Evolutionary conservation across 2,329 filamentous ascomycete genomes (phyloP).

Genomic region (Metarhizium robertsii): DNA sequence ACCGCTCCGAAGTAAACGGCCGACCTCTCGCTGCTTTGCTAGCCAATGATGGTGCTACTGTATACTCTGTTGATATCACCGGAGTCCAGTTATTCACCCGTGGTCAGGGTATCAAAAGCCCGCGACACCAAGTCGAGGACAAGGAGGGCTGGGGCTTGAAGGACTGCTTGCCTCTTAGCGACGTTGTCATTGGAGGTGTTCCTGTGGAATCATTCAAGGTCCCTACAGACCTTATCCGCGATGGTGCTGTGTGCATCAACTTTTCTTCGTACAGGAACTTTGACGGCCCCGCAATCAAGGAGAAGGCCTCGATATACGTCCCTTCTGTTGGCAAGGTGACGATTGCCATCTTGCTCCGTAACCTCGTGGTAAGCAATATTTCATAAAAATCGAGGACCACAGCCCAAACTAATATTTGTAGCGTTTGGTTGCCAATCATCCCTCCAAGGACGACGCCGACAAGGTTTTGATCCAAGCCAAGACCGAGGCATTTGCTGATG

Average conservation of each 20-base stretch:
- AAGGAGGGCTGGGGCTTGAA: slow-evolving; percentile 71
- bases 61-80: slow-evolving; percentile 89
- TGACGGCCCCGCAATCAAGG: slow-evolving; percentile 72
- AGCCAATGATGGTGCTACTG: slow-evolving; percentile 90
- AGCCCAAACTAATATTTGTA: slow-evolving; percentile 19
- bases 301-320: slow-evolving; percentile 94
- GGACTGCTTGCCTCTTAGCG: slow-evolving; percentile 76
- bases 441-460: slow-evolving; percentile 27
- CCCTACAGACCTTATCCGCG: slow-evolving; percentile 69
- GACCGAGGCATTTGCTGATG: slow-evolving; percentile 32
- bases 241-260: slow-evolving; percentile 97
- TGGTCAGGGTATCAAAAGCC: slow-evolving; percentile 76
- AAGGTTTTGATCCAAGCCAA: slow-evolving; percentile 27
- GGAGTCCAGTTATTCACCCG: slow-evolving; percentile 89
- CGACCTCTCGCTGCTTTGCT: slow-evolving; percentile 84
- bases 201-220: slow-evolving; percentile 86
- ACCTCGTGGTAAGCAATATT: slow-evolving; percentile 62
- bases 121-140: slow-evolving; percentile 77
- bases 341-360: slow-evolving; percentile 82
- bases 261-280: slow-evolving; percentile 97
- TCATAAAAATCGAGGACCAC: not conserved
- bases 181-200: slow-evolving; percentile 91
- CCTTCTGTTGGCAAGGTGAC: slow-evolving; percentile 97
- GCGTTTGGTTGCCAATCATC: slow-evolving; percentile 44
- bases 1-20: slow-evolving; percentile 91